These are phyloP conservation scores for Podila verticillata DNA, from an alignment of 192 early-diverging fungal species.

Conservation along the genomic window DNA sequence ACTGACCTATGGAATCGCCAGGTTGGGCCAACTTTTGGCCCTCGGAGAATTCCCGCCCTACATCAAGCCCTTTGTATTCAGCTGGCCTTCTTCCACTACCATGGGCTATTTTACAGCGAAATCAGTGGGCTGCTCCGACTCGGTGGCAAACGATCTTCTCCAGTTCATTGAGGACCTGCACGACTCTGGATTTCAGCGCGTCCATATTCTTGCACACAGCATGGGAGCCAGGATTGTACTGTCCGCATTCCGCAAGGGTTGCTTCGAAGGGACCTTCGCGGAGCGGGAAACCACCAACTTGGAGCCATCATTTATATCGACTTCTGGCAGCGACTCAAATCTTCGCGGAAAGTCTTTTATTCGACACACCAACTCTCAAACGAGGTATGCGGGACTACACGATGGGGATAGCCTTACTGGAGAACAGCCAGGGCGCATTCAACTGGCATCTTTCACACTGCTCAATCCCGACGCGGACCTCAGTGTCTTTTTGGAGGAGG, in stretches of 20 bases:
- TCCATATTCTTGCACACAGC: constrained; percentile 52
- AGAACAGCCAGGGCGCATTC: constrained; percentile 10
- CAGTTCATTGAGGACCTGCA: constrained; percentile 46
- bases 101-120: constrained; percentile 50
- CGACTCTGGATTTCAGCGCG: constrained; percentile 39
- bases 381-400: background rate
- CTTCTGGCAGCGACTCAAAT: constrained; percentile 2
- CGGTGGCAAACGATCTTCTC: constrained; percentile 39
- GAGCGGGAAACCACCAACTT: constrained; percentile 24
- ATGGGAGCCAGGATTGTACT: constrained; percentile 52
- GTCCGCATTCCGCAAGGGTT: constrained; percentile 37
- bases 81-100: constrained; percentile 45
- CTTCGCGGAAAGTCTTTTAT: constrained; percentile 4
- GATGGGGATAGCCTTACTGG: constrained; percentile 6
- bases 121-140: constrained; percentile 29
- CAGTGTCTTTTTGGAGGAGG: constrained; percentile 35
- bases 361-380: constrained; percentile 19
- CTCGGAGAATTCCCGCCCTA: constrained; percentile 51
- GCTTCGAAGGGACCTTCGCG: constrained; percentile 24
- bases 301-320: constrained; percentile 7
- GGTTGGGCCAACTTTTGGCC: constrained; percentile 49
- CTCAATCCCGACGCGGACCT: constrained; percentile 50
- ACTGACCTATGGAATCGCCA: constrained; percentile 43
- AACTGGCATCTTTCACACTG: constrained; percentile 45
- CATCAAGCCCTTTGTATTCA: constrained; percentile 55